Percentiles rank a stretch among this genome's conserved stretches.
phyloP scores from a whole-genome alignment of 2,329 filamentous ascomycete species.

The Stagonosporopsis vannaccii region DNA sequence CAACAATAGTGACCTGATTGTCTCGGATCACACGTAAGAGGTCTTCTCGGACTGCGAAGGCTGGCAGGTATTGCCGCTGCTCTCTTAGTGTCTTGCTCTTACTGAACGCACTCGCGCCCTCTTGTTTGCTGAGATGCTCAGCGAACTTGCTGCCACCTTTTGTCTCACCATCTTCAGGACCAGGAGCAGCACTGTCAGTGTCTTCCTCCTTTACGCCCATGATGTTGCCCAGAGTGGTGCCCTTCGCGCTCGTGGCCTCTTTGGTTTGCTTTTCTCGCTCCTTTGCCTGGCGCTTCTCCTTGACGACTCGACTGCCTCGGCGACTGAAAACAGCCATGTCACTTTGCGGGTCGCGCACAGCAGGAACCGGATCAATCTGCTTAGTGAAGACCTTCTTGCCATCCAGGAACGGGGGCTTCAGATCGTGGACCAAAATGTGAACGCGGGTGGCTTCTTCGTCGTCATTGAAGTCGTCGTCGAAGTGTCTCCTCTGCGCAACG shows the following conservation, averaged over 20 bases:
- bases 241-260: conserved; percentile 90
- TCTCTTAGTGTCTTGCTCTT: conserved; percentile 88
- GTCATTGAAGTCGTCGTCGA: conserved; percentile 82
- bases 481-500: conserved; percentile 86
- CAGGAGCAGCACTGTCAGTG: conserved; percentile 81
- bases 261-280: conserved; percentile 94
- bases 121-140: conserved; percentile 85
- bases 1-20: conserved; percentile 96
- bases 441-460: conserved; percentile 90
- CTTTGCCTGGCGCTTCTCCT: conserved; percentile 87
- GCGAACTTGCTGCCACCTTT: conserved; percentile 80
- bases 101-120: conserved; percentile 87
- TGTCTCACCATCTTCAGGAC: conserved; percentile 74
- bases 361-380: conserved; percentile 92
- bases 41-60: conserved; percentile 95
- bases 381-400: conserved; percentile 97
- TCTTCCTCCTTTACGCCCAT: conserved; percentile 96
- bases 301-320: conserved; percentile 92
- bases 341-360: conserved; percentile 90
- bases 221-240: conserved; percentile 90
- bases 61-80: conserved; percentile 90
- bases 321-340: conserved; percentile 99
- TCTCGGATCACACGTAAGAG: conserved; percentile 89
- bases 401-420: conserved; percentile 93
- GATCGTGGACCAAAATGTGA: conserved; percentile 90